A percentile compares a stretch with the other conserved stretches of the same genome.
phyloP scores from a whole-genome alignment of 495 filamentous ascomycete species.

The Hypoxylon trugodes region DNA sequence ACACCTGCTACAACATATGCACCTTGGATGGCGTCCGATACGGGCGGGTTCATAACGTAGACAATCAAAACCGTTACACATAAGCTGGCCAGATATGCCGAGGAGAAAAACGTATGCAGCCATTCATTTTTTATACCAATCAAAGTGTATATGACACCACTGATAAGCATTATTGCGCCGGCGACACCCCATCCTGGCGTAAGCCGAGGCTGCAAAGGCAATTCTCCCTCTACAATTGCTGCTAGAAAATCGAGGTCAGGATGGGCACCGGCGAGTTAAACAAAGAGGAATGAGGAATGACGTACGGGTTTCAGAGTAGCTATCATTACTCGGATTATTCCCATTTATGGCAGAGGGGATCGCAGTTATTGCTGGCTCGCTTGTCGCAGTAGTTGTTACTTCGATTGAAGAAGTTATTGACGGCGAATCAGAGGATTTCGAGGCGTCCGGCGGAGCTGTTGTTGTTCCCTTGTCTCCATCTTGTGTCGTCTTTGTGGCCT shows the following conservation, averaged over 20 bases:
- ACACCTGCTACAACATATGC: slow-evolving; percentile 85
- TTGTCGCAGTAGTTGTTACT: slow-evolving; percentile 16
- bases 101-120: slow-evolving; percentile 83
- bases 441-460: slow-evolving; percentile 11
- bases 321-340: slow-evolving; percentile 40
- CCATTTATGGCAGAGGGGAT: slow-evolving; percentile 43
- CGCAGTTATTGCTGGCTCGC: slow-evolving; percentile 18
- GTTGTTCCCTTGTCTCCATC: slow-evolving; percentile 17
- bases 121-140: slow-evolving; percentile 87
- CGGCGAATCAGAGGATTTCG: slow-evolving; percentile 14
- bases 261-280: background rate
- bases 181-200: slow-evolving; percentile 83
- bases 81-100: slow-evolving; percentile 75
- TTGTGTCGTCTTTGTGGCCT: slow-evolving; percentile 27
- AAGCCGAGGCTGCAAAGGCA: slow-evolving; percentile 77
- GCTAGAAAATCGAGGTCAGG: slow-evolving; percentile 40
- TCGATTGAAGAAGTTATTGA: slow-evolving; percentile 5
- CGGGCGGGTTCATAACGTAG: slow-evolving; percentile 87
- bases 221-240: slow-evolving; percentile 51
- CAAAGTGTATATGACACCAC: slow-evolving; percentile 73
- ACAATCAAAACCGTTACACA: slow-evolving; percentile 84
- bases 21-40: slow-evolving; percentile 80
- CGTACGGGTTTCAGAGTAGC: slow-evolving; percentile 22
- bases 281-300: background rate
- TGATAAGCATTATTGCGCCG: slow-evolving; percentile 76